Base-by-base conservation (phyloP, 495 filamentous ascomycete genomes). In the Parmelia sp. region DNA sequence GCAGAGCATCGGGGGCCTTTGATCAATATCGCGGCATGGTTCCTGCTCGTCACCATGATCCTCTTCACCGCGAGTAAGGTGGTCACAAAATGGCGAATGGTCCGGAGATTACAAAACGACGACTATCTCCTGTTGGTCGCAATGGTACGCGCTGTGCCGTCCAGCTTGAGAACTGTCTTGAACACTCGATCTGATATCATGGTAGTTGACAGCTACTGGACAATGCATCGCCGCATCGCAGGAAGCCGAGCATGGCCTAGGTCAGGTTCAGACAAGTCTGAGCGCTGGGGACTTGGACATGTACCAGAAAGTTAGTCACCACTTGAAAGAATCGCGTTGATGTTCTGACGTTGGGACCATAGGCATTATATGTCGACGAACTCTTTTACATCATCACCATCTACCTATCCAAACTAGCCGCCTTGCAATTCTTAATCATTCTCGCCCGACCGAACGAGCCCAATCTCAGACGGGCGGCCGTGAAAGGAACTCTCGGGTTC, bases 321-420 rank as follows among this genome's bases (percentile, higher is more conserved):
- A 0, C 37, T 2, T 25, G 35, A 36, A 19, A 21, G 8, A 44
- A 15, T 40, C 15, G 40, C 9, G 0, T 39, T 8, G 4, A 39
- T 25, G 14, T 23, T n/a, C 57, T 40, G 6, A 58, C n/a, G 6
- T 27, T 12, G 15, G 12, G 8, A 14, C 11, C 6, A 0, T 25
- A 58, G 57, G 9, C 35, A 27, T 12, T n/a, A 39, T 58, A 58
- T 7, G n/a, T 40, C 11, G 23, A 9, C 15, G 9, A 58, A 19
- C 17, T 58, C 9, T 40, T 58, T 36, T 58, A 58, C 37, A 9
- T 58, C 35, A 14, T 58, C n/a, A 58, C 57, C 21, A 25, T 58
- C 4, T 58, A 58, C 25, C 25, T 58, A 25, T 5, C 57, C 6
- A 58, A 58, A 19, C 15, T 29, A n/a, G 57, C 57, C 8, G 57